phyloP scores from a whole-genome alignment of 2,329 filamentous ascomycete species.

The Alternaria conjuncta region DNA sequence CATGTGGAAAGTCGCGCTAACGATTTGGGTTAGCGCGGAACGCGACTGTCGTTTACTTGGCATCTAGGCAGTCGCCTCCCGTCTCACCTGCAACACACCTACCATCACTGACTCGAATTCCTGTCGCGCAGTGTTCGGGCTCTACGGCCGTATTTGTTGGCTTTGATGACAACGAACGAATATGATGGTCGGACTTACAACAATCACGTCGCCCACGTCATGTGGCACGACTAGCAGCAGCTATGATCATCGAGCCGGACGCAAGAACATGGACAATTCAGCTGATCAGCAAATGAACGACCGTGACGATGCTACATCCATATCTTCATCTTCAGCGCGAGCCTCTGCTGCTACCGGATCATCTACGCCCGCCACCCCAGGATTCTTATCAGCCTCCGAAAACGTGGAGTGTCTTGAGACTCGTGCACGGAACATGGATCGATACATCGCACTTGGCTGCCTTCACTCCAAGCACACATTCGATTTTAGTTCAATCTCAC shows the following conservation, averaged over 20 bases:
- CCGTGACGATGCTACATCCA: background rate
- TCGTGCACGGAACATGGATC: conserved; percentile 25
- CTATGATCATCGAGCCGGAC: conserved; percentile 1
- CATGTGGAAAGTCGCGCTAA: too few species aligned
- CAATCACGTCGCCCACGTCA: background rate
- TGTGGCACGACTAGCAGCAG: background rate
- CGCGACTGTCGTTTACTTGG: conserved; percentile 1
- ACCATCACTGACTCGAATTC: background rate
- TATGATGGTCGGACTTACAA: background rate
- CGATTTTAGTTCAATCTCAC: background rate
- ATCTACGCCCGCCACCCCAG: conserved; percentile 20
- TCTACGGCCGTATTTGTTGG: background rate
- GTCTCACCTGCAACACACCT: background rate
- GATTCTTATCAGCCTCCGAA: conserved; percentile 5
- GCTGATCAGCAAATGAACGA: background rate
- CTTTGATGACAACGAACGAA: background rate
- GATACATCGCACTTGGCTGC: conserved; percentile 47
- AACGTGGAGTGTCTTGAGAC: background rate
- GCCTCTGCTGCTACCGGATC: conserved; percentile 1
- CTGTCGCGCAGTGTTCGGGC: background rate
- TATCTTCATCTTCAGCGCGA: background rate
- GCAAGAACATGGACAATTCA: background rate
- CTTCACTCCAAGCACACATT: conserved; percentile 30
- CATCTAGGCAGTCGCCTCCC: conserved; percentile 12
- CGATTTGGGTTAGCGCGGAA: conserved; percentile 8